Evolutionary conservation across 2,329 filamentous ascomycete genomes (phyloP).

Genomic region (Fusarium algeriense): DNA sequence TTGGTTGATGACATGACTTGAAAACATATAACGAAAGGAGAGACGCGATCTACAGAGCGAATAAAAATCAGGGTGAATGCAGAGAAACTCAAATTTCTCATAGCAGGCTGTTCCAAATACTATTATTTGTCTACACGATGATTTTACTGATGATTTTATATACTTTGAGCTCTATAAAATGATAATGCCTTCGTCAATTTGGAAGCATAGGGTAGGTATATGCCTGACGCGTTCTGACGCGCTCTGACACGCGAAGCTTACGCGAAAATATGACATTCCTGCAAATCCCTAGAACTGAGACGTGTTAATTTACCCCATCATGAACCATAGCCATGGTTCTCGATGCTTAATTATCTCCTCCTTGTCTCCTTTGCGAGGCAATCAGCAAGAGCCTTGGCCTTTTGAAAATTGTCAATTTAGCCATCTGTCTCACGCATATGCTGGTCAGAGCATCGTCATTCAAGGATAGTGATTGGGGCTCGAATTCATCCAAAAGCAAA

Average conservation of each 20-base stretch:
- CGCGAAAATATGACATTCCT: no score
- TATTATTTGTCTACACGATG: no score
- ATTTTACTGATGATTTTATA: neutral
- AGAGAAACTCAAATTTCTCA: no score
- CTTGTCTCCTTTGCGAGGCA: neutral
- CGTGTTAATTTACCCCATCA: neutral
- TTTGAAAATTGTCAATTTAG: neutral
- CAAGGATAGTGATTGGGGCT: neutral
- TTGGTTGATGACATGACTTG: no score
- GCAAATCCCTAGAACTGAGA: neutral
- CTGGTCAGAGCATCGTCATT: neutral
- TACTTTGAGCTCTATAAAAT: neutral
- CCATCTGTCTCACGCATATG: neutral
- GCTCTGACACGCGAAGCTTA: rapidly evolving
- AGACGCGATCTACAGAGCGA: no score
- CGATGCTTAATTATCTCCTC: neutral
- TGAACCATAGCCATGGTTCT: neutral
- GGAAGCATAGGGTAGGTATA: neutral
- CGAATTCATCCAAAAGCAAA: neutral
- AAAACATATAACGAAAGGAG: no score
- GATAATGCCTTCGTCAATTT: rapidly evolving
- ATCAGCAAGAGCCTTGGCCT: neutral
- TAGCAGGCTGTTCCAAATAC: no score
- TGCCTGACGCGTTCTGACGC: neutral
- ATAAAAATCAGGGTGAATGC: no score